Base-by-base conservation (phyloP, 306 rosid genomes). In the Inga laurina region DNA sequence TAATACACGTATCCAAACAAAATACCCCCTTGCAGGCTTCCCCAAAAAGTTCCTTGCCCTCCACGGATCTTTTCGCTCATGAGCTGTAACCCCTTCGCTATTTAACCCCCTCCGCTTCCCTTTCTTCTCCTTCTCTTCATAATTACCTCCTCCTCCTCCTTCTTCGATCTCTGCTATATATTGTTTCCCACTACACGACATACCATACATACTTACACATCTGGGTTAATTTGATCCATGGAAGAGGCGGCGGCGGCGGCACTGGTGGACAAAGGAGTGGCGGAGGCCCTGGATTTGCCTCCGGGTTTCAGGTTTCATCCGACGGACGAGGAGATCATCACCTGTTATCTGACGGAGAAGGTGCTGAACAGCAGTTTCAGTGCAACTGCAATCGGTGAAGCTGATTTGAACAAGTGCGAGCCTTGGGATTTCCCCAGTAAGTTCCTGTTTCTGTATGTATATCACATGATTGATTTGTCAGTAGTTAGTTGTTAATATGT, bases 241-340 rank as follows among this genome's bases (percentile, higher is more conserved):
- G 90, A 89, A 71, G 89, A 87, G 27, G 71, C 80, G 10, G 18
- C 83, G 43, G 62, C n/a, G 16, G 15, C 54, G 2, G 43, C 1
- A 44, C 88, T 89, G n/a, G 84, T 79, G 48, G 86, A 83, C 85
- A 85, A 86, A 72, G 84, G 57, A 1, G 85, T 73, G 39, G 88
- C 84, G 32, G 88, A 85, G 24, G 59, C 85, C 44, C 81, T 89
- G 69, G 89, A 89, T 85, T 88, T 95, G 85, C 98, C 98, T 52
- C 97, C 98, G 0, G 98, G 98, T 7, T 95, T 92, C 83, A 89
- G 98, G 43, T 95, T 95, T 79, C 97, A 93, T 79, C 97, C 98
- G 8, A 95, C 90, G 0, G 98, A 95, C 56, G 97, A 93, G 69
- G 98, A 95, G 80, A 90, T 95, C 83, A 87, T 95, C 45, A 85